Conservation (phyloP, 2,329 filamentous ascomycete genomes). For the Fusarium neocosmosporiellum region DNA sequence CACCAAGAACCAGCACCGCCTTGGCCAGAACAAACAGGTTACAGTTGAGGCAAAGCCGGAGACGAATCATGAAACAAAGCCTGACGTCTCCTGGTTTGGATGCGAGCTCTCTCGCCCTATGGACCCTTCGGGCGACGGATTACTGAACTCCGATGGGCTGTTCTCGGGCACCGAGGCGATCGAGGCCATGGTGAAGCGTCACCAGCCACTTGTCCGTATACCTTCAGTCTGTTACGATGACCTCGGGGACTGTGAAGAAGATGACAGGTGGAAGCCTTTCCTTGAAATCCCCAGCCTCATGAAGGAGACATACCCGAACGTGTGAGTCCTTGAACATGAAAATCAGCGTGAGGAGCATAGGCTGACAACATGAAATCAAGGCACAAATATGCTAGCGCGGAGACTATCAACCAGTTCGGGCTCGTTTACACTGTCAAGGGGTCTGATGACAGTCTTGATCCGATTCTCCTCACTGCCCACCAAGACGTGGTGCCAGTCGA, state of each 20-base stretch:
- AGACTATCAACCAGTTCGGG: conserved; percentile 70
- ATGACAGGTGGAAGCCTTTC: conserved; percentile 64
- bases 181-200: conserved; percentile 54
- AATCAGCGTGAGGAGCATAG: background rate
- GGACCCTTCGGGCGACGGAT: conserved; percentile 43
- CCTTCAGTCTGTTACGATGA: conserved; percentile 66
- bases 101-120: conserved; percentile 46
- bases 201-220: conserved; percentile 64
- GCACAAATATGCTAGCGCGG: conserved; percentile 54
- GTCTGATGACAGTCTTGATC: conserved; percentile 57
- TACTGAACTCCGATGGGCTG: conserved; percentile 41
- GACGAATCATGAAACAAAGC: background rate
- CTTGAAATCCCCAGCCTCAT: conserved; percentile 59
- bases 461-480: conserved; percentile 52
- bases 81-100: background rate
- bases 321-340: conserved; percentile 45
- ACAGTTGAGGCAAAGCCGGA: background rate
- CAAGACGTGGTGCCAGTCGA: conserved; percentile 56
- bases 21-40: background rate
- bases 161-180: conserved; percentile 46
- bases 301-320: conserved; percentile 57
- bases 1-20: background rate
- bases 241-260: conserved; percentile 61
- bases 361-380: conserved; percentile 30
- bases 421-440: conserved; percentile 69